Evolutionary conservation across 2,329 filamentous ascomycete species (phyloP).

Genomic region (Cordyceps cicadae): DNA sequence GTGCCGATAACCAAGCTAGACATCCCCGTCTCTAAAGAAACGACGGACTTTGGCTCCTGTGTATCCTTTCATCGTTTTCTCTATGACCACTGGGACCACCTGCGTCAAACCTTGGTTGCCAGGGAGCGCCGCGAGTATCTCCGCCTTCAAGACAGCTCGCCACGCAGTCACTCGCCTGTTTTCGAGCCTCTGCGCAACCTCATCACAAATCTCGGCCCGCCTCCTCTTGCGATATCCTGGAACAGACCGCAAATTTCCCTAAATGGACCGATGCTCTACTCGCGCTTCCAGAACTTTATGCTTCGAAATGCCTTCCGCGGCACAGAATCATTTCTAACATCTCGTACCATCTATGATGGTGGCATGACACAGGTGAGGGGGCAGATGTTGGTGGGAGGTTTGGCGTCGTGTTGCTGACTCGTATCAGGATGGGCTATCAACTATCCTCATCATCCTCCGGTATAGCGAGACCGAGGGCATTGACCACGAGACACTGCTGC

Average conservation of each 20-base stretch:
- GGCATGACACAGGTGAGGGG: constrained; percentile 56
- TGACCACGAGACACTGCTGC: constrained; percentile 57
- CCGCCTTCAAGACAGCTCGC: constrained; percentile 45
- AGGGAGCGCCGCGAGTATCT: constrained; percentile 50
- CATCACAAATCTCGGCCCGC: constrained; percentile 58
- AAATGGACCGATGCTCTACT: constrained; percentile 57
- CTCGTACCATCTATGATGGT: constrained; percentile 60
- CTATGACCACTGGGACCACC: constrained; percentile 65
- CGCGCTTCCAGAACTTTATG: constrained; percentile 66
- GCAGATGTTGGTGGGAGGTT: not conserved
- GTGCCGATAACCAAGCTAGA: constrained; percentile 42
- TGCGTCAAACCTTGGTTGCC: constrained; percentile 54
- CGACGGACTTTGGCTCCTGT: constrained; percentile 63
- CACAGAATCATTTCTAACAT: constrained; percentile 55
- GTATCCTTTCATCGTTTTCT: constrained; percentile 60
- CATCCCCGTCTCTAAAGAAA: constrained; percentile 33
- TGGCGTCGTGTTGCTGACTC: constrained; percentile 11
- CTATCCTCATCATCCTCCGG: constrained; percentile 60
- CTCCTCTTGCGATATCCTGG: constrained; percentile 61
- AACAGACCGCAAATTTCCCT: constrained; percentile 57
- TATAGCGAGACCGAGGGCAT: constrained; percentile 58
- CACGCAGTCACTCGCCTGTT: constrained; percentile 46
- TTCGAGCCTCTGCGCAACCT: constrained; percentile 52
- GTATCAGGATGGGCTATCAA: constrained; percentile 53
- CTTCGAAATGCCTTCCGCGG: constrained; percentile 58